Evolutionary conservation across 1,139 yeast species (phyloP).

Genomic region (Meyerozyma guilliermondii): DNA sequence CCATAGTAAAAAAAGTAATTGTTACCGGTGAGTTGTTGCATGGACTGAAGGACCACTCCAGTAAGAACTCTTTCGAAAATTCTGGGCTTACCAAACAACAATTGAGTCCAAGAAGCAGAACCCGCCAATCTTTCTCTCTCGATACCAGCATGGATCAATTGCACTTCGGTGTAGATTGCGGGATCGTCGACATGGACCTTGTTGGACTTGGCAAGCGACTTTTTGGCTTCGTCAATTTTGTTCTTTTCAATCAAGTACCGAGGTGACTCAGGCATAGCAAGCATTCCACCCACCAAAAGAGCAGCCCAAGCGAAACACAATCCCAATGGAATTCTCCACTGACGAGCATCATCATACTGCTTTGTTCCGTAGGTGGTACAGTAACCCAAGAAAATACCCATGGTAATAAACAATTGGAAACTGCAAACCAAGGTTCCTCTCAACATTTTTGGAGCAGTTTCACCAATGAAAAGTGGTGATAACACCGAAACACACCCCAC

Average conservation of each 20-base stretch:
- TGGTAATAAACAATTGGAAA: constrained; percentile 20
- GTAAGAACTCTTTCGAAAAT: constrained; percentile 58
- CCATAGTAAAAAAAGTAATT: constrained; percentile 82
- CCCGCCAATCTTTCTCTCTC: constrained; percentile 62
- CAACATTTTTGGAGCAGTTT: constrained; percentile 19
- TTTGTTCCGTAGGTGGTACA: constrained; percentile 18
- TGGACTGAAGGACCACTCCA: constrained; percentile 61
- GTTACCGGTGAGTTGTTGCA: constrained; percentile 78
- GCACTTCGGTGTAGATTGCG: constrained; percentile 53
- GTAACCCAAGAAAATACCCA: constrained; percentile 46
- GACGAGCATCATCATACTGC: constrained; percentile 11
- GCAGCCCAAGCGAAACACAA: constrained; percentile 21
- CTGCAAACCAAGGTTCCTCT: constrained; percentile 23
- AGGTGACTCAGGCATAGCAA: constrained; percentile 23
- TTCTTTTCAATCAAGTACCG: constrained; percentile 19
- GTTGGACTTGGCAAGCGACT: constrained; percentile 39
- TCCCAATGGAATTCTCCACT: constrained; percentile 17
- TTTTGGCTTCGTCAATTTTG: constrained; percentile 10
- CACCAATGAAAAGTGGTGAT: constrained; percentile 20
- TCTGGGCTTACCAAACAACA: constrained; percentile 62
- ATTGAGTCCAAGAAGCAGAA: constrained; percentile 62
- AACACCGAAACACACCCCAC: constrained; percentile 21
- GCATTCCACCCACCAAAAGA: constrained; percentile 19
- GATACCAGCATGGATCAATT: constrained; percentile 57
- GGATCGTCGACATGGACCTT: constrained; percentile 58